phyloP scores from a whole-genome alignment of 1,139 yeast genomes.

The Yamadazyma diddensiae region DNA sequence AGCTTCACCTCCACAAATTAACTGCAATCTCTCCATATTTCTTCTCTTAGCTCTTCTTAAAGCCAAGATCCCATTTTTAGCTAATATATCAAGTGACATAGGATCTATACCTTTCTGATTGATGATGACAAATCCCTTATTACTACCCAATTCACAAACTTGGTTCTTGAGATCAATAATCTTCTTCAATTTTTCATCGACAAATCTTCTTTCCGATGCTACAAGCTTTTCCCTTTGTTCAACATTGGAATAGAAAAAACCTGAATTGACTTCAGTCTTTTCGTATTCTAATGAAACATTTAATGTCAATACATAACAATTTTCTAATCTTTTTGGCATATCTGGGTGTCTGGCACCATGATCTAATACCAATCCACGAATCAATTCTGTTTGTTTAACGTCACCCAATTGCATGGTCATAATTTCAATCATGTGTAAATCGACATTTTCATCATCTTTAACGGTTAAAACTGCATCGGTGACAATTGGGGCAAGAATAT shows the following conservation, averaged over 20 bases:
- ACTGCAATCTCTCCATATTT: slow-evolving; percentile 97
- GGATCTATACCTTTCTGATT: slow-evolving; percentile 99
- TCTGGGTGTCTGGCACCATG: slow-evolving; percentile 99
- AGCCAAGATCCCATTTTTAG: slow-evolving; percentile 90
- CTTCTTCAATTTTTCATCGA: slow-evolving; percentile 88
- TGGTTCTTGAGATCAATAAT: slow-evolving; percentile 90
- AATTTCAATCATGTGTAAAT: slow-evolving; percentile 95
- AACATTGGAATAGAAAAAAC: slow-evolving; percentile 91
- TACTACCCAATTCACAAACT: slow-evolving; percentile 75
- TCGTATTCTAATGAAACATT: slow-evolving; percentile 96
- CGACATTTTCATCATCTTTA: slow-evolving; percentile 52
- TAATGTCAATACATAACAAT: slow-evolving; percentile 81
- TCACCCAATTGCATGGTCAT: slow-evolving; percentile 97
- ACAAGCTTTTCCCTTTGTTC: slow-evolving; percentile 96
- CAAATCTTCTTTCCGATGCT: slow-evolving; percentile 89
- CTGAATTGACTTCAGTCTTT: slow-evolving; percentile 96
- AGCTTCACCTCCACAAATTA: slow-evolving; percentile 96
- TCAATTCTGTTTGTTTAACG: slow-evolving; percentile 77
- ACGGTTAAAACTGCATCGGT: slow-evolving; percentile 94
- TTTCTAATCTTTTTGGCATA: slow-evolving; percentile 87
- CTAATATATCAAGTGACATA: slow-evolving; percentile 91
- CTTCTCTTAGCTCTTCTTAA: slow-evolving; percentile 97
- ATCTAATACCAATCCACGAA: slow-evolving; percentile 89
- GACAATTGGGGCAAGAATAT: slow-evolving; percentile 85
- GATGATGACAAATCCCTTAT: slow-evolving; percentile 86